Conservation (phyloP, 106 monocot species). For the Dactylorhiza incarnata region DNA sequence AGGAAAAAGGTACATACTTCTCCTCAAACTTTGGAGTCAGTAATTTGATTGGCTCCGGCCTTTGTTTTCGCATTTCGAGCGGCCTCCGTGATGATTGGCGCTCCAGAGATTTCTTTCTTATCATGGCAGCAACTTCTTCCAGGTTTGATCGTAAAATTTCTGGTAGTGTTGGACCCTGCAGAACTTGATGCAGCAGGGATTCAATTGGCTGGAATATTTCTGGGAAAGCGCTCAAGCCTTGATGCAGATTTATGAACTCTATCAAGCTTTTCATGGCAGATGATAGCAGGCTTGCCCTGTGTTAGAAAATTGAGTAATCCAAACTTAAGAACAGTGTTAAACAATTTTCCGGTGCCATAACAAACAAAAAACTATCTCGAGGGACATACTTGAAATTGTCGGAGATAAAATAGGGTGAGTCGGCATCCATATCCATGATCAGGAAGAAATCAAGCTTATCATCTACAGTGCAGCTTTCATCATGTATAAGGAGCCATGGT, state of each 20-base stretch:
- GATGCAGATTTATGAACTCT: slow-evolving; percentile 61
- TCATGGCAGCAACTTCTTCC: slow-evolving; percentile 45
- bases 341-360: not conserved
- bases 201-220: slow-evolving; percentile 78
- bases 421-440: slow-evolving; percentile 44
- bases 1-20: slow-evolving; percentile 42
- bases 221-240: slow-evolving; percentile 63
- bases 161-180: slow-evolving; percentile 33
- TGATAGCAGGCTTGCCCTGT: slow-evolving; percentile 63
- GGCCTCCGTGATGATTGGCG: slow-evolving; percentile 50
- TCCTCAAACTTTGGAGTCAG: slow-evolving; percentile 94
- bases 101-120: slow-evolving; percentile 48
- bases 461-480: slow-evolving; percentile 28
- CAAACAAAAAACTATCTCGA: not conserved
- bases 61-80: slow-evolving; percentile 84
- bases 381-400: slow-evolving; percentile 70
- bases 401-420: slow-evolving; percentile 54
- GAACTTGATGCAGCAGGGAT: slow-evolving; percentile 41
- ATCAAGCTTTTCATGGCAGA: slow-evolving; percentile 48
- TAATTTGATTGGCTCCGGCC: slow-evolving; percentile 69
- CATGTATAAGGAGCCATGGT: slow-evolving; percentile 60
- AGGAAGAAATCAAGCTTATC: slow-evolving; percentile 46
- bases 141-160: slow-evolving; percentile 35
- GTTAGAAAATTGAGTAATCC: slow-evolving; percentile 12
- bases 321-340: not conserved